Evolutionary conservation across 2,329 filamentous ascomycete genomes (phyloP).

Genomic region (Bipolaris sorokiniana): DNA sequence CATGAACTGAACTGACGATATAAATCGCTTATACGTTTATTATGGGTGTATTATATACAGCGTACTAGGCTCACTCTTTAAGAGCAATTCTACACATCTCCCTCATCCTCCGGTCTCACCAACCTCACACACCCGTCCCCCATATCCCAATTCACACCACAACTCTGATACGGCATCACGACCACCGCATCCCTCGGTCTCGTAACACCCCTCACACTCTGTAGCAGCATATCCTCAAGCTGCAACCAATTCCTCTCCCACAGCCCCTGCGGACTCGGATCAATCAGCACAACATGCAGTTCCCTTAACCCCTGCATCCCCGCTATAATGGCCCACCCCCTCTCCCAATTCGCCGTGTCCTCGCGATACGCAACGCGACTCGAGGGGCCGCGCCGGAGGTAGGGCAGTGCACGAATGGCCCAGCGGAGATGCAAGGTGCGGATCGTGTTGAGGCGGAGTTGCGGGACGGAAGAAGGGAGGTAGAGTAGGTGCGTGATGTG

Average conservation of each 20-base stretch:
- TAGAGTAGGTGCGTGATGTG: conserved; percentile 44
- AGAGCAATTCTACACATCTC: too few species aligned
- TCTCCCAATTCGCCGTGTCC: conserved; percentile 45
- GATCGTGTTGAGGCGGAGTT: conserved; percentile 36
- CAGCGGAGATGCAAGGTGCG: conserved; percentile 40
- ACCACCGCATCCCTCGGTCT: conserved; percentile 29
- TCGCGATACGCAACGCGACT: conserved; percentile 41
- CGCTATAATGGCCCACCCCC: conserved; percentile 36
- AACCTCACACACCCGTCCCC: conserved; percentile 27
- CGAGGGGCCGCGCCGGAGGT: conserved; percentile 31
- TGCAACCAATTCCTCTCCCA: conserved; percentile 43
- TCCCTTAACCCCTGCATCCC: conserved; percentile 35
- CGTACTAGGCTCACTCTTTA: too few species aligned
- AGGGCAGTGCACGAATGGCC: conserved; percentile 44
- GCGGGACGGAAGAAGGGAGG: conserved; percentile 37
- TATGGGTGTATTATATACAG: not conserved
- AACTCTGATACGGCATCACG: conserved; percentile 40
- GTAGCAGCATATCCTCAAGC: conserved; percentile 34
- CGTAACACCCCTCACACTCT: conserved; percentile 30
- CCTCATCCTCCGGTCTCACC: conserved; percentile 24
- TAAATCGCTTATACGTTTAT: not conserved
- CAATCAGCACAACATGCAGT: conserved; percentile 36
- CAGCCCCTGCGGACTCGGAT: conserved; percentile 35
- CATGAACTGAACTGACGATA: too few species aligned
- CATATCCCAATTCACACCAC: conserved; percentile 37